Base-by-base conservation (phyloP, 1,284 basidiomycete genomes). In the Cronartium quercuum region DNA sequence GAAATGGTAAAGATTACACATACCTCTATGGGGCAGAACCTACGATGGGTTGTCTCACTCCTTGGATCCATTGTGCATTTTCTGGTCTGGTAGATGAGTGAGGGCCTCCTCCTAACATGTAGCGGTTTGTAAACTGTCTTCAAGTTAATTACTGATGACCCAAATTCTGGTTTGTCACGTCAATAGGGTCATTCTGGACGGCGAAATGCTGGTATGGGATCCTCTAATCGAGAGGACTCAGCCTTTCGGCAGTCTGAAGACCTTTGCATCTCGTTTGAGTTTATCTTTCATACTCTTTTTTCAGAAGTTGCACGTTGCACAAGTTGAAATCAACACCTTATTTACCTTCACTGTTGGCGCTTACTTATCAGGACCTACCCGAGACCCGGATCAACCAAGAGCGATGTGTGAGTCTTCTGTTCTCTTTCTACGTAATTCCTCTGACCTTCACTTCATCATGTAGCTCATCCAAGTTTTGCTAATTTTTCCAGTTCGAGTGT, bases 151-250 rank as follows among this genome's bases (percentile, higher is more conserved):
- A 12, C 29, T 40, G 21, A 62, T 24, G 65, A 21, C n/a, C n/a
- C 58, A 2, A 13, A 24, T 15, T 66, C 21, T 51, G 44, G 76
- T 76, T 34, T 73, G 21, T 62, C 9, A 65, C 1, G 57, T 5
- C 38, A 34, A 44, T 76, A 95, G 94, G 66, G 88, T 94, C 78
- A 91, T 97, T 60, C 83, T 97, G 18, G 94, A 97, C 78, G 94
- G 94, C 0, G 94, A 98, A 82, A 96, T 98, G 94, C 84, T 98
- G 57, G 94, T 94, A 2, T 96, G 91, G 90, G 94, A 97, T 81
- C 94, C 94, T 0, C 84, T 90, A 1, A 88, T 91, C 0, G 89
- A 90, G 77, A 87, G 90, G 58, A 91, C 91, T 79, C 84, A 94
- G 12, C 91, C 93, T 0, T 97, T 98, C 78, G 94, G 94, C 0